Evolutionary conservation across 176 grass and related monocot genomes (phyloP), one percentile per base, ranked within the genome.

Genomic region (Guadua angustifolia): DNA sequence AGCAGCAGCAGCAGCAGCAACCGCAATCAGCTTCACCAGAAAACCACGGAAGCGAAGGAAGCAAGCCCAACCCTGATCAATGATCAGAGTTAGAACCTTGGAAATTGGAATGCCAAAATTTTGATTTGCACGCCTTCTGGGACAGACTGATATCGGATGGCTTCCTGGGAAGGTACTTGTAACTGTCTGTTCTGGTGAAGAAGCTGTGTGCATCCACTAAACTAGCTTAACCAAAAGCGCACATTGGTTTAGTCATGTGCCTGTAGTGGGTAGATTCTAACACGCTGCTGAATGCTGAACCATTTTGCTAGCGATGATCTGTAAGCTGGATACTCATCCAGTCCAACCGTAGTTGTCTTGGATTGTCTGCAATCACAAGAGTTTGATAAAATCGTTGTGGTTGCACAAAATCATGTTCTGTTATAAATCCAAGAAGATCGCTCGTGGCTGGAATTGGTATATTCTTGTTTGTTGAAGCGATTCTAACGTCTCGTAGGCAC

Each of bases 1-100:
- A 91, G 72, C 88, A 79, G 26, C 90, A 88, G 26, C 90, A 88
- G 71, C 88, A 29, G 29, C 29, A 94, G 44, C 88, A 90, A 9
- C 90, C 73, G 33, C 88, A 83, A 9, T 47, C 86, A 15, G 49
- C 71, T 38, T 85, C 84, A 24, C 82, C 94, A 74, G 92, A 92
- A 89, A 94, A 87, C 46, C 86, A 80, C 0, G 9, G 86, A 24
- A 39, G 38, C 16, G 74, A 90, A 9, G 90, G 26, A 47, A 81
- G 62, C 39, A 83, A 85, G 51, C 67, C 69, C 2, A 79, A 58
- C 14, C 56, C 80, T 64, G 81, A 82, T 35, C 68, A 79, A 78
- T 89, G 78, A 87, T 18, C n/a, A 36, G 52, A 38, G 32, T 52
- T 53, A 74, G 22, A 1, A 64, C 51, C 2, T 16, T 46, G n/a